Percentiles rank a stretch among this genome's conserved stretches.
Evolutionary conservation across 73 alveolate species (phyloP).

Genomic region (Halteria grandinella): DNA sequence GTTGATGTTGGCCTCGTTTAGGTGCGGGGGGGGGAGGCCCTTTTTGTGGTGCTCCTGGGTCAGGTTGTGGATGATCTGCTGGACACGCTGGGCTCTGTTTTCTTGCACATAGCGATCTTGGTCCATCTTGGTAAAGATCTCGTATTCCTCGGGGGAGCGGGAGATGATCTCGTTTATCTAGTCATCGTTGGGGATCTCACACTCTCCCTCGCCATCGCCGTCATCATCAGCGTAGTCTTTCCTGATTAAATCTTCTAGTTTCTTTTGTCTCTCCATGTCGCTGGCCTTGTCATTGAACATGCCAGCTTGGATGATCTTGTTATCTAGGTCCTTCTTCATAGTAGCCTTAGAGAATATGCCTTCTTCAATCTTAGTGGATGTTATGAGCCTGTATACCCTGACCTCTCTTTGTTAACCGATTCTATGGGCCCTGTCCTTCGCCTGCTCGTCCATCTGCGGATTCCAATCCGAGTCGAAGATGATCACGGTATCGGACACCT

Average conservation of each 20-base stretch:
- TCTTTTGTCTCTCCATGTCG: slow-evolving; percentile 94
- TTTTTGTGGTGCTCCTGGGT: too few relatives aligned
- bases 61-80: slow-evolving; percentile 67
- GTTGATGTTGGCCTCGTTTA: slow-evolving; percentile 71
- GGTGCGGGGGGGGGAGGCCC: too few relatives aligned
- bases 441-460: slow-evolving; percentile 98
- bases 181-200: slow-evolving; percentile 92
- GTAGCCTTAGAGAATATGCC: slow-evolving; percentile 97
- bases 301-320: slow-evolving; percentile 97
- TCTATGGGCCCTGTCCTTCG: slow-evolving; percentile 99
- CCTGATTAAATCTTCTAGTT: slow-evolving; percentile 89
- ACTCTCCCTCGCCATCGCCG: slow-evolving; percentile 69
- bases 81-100: slow-evolving; percentile 82
- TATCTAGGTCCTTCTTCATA: slow-evolving; percentile 94
- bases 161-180: slow-evolving; percentile 94
- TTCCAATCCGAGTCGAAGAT: slow-evolving; percentile 98
- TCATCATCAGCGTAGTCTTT: slow-evolving; percentile 89
- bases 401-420: slow-evolving; percentile 98
- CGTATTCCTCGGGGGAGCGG: slow-evolving; percentile 87
- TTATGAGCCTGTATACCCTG: slow-evolving; percentile 93
- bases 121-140: slow-evolving; percentile 82
- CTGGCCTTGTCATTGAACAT: slow-evolving; percentile 92
- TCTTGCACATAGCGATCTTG: slow-evolving; percentile 82
- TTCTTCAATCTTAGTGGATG: slow-evolving; percentile 94
- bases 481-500: slow-evolving; percentile 97